A percentile compares a stretch with the other conserved stretches of the same genome.
phyloP scores from a whole-genome alignment of 768 basidiomycete genomes.

The Mycena amicta region DNA sequence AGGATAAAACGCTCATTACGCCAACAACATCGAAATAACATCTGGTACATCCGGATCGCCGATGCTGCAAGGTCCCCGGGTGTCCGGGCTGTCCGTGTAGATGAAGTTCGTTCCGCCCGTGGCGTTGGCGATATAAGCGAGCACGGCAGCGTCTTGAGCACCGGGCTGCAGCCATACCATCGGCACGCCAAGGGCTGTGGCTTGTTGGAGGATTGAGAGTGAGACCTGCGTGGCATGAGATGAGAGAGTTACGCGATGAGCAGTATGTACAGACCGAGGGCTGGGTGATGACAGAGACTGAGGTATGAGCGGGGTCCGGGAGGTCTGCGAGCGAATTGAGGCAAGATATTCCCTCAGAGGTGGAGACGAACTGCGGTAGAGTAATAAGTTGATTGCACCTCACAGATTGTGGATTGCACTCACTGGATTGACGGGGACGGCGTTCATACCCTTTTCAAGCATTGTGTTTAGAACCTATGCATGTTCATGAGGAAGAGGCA shows the following conservation, averaged over 20 bases:
- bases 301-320: constrained; percentile 45
- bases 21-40: constrained; percentile 12
- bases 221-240: constrained; percentile 46
- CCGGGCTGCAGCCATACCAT: constrained; percentile 72
- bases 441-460: constrained; percentile 41
- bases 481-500: neutral
- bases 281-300: constrained; percentile 58
- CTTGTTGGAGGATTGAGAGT: constrained; percentile 48
- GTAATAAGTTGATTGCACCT: too few relatives aligned
- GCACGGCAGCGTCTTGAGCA: constrained; percentile 49
- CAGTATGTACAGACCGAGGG: too few relatives aligned
- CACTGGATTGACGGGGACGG: constrained; percentile 57
- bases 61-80: neutral
- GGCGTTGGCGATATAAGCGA: constrained; percentile 13
- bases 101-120: constrained; percentile 8
- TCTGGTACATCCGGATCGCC: neutral
- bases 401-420: neutral
- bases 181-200: constrained; percentile 45
- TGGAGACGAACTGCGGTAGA: constrained; percentile 20
- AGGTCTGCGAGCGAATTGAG: constrained; percentile 45
- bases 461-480: constrained; percentile 57
- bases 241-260: too few relatives aligned
- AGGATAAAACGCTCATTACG: too few relatives aligned
- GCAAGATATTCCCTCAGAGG: constrained; percentile 48
- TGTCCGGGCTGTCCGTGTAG: too few relatives aligned